Conservation (phyloP, 2,329 filamentous ascomycete genomes). For the Aureobasidium sp. region DNA sequence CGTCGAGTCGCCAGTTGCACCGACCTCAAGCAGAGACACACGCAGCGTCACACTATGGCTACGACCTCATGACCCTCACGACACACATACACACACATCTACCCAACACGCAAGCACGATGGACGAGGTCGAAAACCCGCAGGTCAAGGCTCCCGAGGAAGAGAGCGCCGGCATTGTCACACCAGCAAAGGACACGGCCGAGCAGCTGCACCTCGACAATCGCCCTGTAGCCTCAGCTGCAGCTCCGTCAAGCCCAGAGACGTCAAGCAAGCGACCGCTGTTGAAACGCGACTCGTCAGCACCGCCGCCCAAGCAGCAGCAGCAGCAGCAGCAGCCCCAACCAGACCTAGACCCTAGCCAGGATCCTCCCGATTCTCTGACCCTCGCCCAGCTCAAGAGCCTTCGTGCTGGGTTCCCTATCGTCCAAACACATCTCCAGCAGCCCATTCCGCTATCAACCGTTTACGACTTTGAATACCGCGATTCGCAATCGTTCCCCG, state of each 20-base stretch:
- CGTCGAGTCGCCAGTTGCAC: neutral
- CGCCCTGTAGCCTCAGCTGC: constrained; percentile 20
- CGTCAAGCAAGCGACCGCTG: constrained; percentile 27
- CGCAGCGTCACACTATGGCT: neutral
- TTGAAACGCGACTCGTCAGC: constrained; percentile 36
- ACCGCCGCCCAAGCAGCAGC: constrained; percentile 35
- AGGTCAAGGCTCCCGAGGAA: constrained; percentile 23
- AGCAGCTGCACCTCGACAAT: constrained; percentile 27
- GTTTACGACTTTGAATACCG: constrained; percentile 69
- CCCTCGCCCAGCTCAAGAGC: constrained; percentile 41
- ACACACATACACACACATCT: neutral
- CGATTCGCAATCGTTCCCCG: constrained; percentile 56
- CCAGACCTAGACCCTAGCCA: constrained; percentile 28
- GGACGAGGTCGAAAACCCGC: constrained; percentile 35
- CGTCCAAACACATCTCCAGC: constrained; percentile 27
- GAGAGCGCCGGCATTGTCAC: constrained; percentile 20
- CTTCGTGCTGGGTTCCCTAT: constrained; percentile 40
- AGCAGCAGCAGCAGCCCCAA: constrained; percentile 34
- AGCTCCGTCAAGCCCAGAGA: neutral
- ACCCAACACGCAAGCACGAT: constrained; percentile 20
- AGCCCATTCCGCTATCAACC: constrained; percentile 22
- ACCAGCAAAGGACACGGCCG: constrained; percentile 32
- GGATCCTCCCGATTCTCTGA: constrained; percentile 38
- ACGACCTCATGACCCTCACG: constrained; percentile 11
- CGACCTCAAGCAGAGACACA: neutral